These are phyloP conservation scores for Mycena floridula DNA, from an alignment of 768 basidiomycete genomes.

Conservation along the genomic window DNA sequence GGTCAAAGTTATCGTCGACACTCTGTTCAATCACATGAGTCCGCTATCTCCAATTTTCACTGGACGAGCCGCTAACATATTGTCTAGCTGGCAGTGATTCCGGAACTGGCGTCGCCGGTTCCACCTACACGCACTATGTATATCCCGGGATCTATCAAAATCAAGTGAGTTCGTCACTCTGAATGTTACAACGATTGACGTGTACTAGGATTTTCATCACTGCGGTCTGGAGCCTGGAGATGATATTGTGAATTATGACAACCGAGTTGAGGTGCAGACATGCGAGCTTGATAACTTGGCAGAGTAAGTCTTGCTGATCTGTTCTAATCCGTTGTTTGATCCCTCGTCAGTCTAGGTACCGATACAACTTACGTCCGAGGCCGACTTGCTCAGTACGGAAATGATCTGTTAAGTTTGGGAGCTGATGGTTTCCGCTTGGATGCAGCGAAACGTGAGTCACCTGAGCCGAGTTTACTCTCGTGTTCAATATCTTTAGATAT, in stretches of 20 bases:
- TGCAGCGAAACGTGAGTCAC: slow-evolving; percentile 51
- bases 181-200: background rate
- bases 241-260: slow-evolving; percentile 49
- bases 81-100: slow-evolving; percentile 38
- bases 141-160: slow-evolving; percentile 44
- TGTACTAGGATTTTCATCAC: slow-evolving; percentile 50
- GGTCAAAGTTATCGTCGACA: slow-evolving; percentile 53
- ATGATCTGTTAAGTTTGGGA: slow-evolving; percentile 57
- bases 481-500: slow-evolving; percentile 37
- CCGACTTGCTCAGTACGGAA: slow-evolving; percentile 47
- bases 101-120: slow-evolving; percentile 45
- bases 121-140: slow-evolving; percentile 45
- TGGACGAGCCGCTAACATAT: too few species aligned
- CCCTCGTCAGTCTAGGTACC: slow-evolving; percentile 44
- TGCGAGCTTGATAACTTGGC: slow-evolving; percentile 47
- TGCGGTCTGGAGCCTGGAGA: slow-evolving; percentile 50
- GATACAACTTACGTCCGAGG: slow-evolving; percentile 55
- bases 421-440: slow-evolving; percentile 59
- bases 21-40: slow-evolving; percentile 67
- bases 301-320: slow-evolving; percentile 31
- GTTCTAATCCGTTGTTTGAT: background rate
- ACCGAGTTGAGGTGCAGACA: slow-evolving; percentile 50
- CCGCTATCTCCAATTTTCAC: too few species aligned
- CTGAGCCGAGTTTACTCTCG: background rate
- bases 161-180: slow-evolving; percentile 20